phyloP scores from a whole-genome alignment of 2,329 filamentous ascomycete genomes.

The Aspergillus latus region DNA sequence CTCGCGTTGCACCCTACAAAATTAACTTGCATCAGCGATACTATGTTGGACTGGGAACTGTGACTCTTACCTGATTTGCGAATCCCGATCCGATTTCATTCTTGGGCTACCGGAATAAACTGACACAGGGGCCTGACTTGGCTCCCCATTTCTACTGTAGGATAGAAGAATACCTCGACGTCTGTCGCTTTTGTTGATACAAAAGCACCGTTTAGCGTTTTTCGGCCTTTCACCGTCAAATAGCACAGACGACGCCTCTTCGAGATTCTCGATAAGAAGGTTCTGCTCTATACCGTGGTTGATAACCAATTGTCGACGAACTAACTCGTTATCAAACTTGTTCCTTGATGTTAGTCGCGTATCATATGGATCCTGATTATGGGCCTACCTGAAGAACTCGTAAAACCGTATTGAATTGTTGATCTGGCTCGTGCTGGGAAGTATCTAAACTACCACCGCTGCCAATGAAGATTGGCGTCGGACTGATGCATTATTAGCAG shows the following conservation, averaged over 20 bases:
- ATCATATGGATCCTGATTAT: not conserved
- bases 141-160: conserved; percentile 49
- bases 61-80: conserved; percentile 57
- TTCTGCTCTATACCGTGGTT: conserved; percentile 79
- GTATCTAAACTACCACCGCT: conserved; percentile 58
- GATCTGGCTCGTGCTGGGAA: conserved; percentile 69
- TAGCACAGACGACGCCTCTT: conserved; percentile 69
- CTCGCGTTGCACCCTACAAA: conserved; percentile 45
- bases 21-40: conserved; percentile 12
- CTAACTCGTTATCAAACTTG: conserved; percentile 73
- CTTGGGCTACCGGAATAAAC: conserved; percentile 59
- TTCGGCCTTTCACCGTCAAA: conserved; percentile 59
- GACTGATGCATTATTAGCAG: conserved; percentile 36
- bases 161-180: conserved; percentile 62
- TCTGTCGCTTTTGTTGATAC: conserved; percentile 63
- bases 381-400: conserved; percentile 63
- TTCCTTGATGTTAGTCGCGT: conserved; percentile 21
- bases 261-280: conserved; percentile 69
- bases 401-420: conserved; percentile 72
- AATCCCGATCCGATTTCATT: conserved; percentile 76
- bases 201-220: conserved; percentile 69
- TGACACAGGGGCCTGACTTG: conserved; percentile 54
- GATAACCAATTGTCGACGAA: conserved; percentile 81
- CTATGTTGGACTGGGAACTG: not conserved
- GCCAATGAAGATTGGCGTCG: conserved; percentile 64